Evolutionary conservation across 768 basidiomycete species (phyloP), one percentile per base, ranked within the genome.

Genomic region (Amanita pallidorosea): DNA sequence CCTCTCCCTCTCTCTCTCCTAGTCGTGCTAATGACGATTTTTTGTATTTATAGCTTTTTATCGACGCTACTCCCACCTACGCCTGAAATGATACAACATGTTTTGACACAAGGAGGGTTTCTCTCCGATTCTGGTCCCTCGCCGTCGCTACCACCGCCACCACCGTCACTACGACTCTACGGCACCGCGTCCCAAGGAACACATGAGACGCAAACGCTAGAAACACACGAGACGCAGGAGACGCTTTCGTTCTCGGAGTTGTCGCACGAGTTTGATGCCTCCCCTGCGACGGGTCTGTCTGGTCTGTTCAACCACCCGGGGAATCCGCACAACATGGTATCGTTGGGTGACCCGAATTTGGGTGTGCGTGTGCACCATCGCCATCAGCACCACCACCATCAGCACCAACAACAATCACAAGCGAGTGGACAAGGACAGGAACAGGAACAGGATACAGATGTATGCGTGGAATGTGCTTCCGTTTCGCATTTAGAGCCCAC

Each of bases 61-160:
- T 77, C 85, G 1, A 79, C 83, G 0, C 74, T 93, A 6, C 74
- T 91, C 8, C 88, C 89, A 2, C 78, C 83, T 34, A 89, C 87
- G 0, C 72, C 78, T 7, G 80, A 83, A 60, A 81, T 76, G 5
- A 77, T 83, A 9, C 76, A 83, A 43, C 80, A 85, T 60, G 77
- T 85, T 22, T 72, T 88, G 18, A 70, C 74, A 1, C 81, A 82
- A 65, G 83, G 85, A 37, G 86, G 85, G 2, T 69, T 69, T 53
- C 48, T 40, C 15, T 11, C 52, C 5, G 47, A 41, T 7, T 18
- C 44, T 22, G 18, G 61, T 33, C 36, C 35, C 2, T 25, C 20
- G 1, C 36, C 53, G 45, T 43, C 31, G 9, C 29, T 8, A 29
- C 31, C 31, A 7, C 31, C 11, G 2, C 9, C 9, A 31, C 11